Conservation (phyloP, 1,284 basidiomycete genomes). For the Ceratobasidium sp. region DNA sequence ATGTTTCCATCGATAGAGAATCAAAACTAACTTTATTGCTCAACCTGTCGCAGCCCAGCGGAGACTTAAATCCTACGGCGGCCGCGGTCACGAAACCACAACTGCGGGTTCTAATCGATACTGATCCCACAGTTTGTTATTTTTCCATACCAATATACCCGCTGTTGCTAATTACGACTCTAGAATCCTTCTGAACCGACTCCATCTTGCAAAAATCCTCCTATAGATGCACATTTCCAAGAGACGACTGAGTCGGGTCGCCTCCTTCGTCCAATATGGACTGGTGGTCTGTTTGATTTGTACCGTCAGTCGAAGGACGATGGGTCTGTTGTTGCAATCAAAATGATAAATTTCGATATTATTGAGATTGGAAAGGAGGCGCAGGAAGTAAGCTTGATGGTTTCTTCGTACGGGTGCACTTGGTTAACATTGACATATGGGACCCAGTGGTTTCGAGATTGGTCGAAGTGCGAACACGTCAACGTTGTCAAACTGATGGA, state of each 20-base stretch:
- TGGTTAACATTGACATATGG: background rate
- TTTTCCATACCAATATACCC: no score
- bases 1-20: no score
- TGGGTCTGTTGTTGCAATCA: slow-evolving; percentile 1
- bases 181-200: no score
- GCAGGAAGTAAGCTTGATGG: background rate
- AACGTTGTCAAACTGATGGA: background rate
- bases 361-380: background rate
- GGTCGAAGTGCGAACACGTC: slow-evolving; percentile 2
- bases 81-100: no score
- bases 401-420: background rate
- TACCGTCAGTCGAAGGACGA: background rate
- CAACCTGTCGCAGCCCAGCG: no score
- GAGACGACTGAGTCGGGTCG: no score
- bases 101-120: no score
- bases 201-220: background rate
- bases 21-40: no score
- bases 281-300: background rate
- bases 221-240: no score
- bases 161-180: no score
- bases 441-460: background rate
- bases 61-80: no score
- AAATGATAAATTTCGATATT: background rate
- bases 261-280: background rate
- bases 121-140: no score